Evolutionary conservation across 768 basidiomycete species (phyloP), one percentile per base, ranked within the genome.

Genomic region (Grammothele lineata): DNA sequence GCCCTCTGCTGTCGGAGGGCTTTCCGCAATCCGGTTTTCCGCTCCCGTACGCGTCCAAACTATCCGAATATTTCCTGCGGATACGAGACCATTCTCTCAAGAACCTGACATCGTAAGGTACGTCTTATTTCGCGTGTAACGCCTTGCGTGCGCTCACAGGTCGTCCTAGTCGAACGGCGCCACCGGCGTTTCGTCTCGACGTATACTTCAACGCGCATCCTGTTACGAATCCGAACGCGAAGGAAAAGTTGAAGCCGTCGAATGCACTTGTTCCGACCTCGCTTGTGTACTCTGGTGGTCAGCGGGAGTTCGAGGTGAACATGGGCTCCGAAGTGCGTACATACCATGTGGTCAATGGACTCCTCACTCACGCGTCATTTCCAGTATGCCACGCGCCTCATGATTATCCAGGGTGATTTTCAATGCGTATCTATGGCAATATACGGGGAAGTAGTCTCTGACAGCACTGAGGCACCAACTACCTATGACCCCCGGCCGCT

Each of bases 341-440:
- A 33, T 33, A 41, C 26, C 47, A 21, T 22, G 14, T 37, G 21
- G 26, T 5, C 37, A 17, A n/a, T 34, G 21, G 15, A 8, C 55
- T 46, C 25, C 30, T 37, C 37, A 43, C 48, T 39, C 18, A 42
- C 35, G 24, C 21, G 26, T 24, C 45, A 15, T 22, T n/a, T 32
- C 24, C 60, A 87, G 84, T 81, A 77, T 61, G 77, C 82, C 3
- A 88, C 87, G 18, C 82, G 88, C 36, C 70, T 91, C 24, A 81
- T 92, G 76, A 85, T 91, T 47, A 73, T 92, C 51, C 83, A 82
- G 57, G 89, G 88, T n/a, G 69, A 76, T 27, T 90, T 88, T 62
- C 67, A 77, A 40, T 70, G 68, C 48, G 66, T 87, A 17, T 86
- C 87, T 11, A 67, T 87, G 56, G 83, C 85, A 12, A 70, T 75